These are phyloP conservation scores for Linnemannia hyalina DNA, from an alignment of 192 early-diverging fungal genomes.

Conservation along the genomic window DNA sequence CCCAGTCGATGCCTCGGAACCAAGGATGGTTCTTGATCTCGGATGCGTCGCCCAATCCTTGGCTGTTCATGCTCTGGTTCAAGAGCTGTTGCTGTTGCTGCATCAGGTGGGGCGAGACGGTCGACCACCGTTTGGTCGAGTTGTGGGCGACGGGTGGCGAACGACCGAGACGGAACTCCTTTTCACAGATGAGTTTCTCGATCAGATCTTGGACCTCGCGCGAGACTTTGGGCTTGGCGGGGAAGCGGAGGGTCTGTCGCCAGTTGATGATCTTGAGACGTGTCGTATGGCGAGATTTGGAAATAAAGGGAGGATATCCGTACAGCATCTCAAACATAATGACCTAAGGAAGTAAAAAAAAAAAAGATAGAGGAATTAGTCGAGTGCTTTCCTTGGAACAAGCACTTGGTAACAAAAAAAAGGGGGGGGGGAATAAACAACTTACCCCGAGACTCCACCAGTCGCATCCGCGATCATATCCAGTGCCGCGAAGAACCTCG, in stretches of 20 bases:
- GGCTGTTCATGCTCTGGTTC: constrained; percentile 42
- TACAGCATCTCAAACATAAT: constrained; percentile 84
- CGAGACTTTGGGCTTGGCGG: constrained; percentile 64
- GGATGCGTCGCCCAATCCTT: constrained; percentile 67
- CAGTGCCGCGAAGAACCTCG: constrained; percentile 76
- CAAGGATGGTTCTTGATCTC: constrained; percentile 85
- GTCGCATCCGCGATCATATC: constrained; percentile 68
- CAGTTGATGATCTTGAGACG: constrained; percentile 80
- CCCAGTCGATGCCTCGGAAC: constrained; percentile 84
- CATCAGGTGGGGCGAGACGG: constrained; percentile 53
- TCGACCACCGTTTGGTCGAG: constrained; percentile 48
- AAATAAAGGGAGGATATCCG: constrained; percentile 77
- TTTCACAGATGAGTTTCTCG: constrained; percentile 67
- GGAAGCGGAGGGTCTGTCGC: constrained; percentile 70
- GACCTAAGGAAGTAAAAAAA: constrained; percentile 28
- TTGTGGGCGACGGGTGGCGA: constrained; percentile 31
- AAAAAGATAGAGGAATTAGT: not conserved
- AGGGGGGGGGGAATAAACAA: not conserved
- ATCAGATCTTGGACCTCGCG: constrained; percentile 74
- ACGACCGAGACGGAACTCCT: constrained; percentile 67
- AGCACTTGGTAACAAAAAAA: not conserved
- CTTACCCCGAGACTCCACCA: constrained; percentile 84
- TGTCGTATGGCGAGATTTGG: constrained; percentile 69
- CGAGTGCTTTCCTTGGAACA: not conserved
- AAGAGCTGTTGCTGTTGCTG: constrained; percentile 46